Evolutionary conservation across 1,139 yeast genomes (phyloP), one percentile per base, ranked within the genome.

Genomic region (Pneumocystis sp.): DNA sequence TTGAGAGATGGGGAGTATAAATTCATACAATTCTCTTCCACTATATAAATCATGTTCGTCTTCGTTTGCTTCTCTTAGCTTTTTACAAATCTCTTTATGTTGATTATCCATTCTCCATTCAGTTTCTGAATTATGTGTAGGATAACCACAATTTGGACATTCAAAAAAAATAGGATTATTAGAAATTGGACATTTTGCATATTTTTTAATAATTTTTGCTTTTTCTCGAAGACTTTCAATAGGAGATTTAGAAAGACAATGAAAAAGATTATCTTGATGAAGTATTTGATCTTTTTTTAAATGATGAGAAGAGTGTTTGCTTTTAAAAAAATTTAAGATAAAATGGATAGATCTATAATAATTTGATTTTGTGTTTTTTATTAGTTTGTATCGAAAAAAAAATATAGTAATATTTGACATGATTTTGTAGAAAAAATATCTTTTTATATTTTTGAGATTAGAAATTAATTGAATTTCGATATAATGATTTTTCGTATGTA

Each of bases 21-120:
- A 90, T 76, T 93, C 98, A 42, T 96, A 96, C 77, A 93, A 91
- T 65, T 86, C 87, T 72, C 97, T 83, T 0, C 97, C 97, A 60
- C 95, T 86, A 74, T 97, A 83, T 71, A 93, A 79, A 76, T 93
- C 98, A 74, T 93, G 97, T 76, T 93, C 98, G 75, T 86, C 93
- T 67, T 89, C 84, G 75, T 93, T 93, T 63, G 89, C 97, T 76
- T 87, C 87, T 73, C 85, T 85, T 78, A 93, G 81, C 64, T 83
- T 76, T 72, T 89, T 89, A 75, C 86, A 87, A 68, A 80, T 83
- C 63, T 83, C 74, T 34, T 78, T 74, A 74, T 91, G 91, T 44
- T 82, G 84, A 17, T 74, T 78, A 74, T 93, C 98, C 64, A 79
- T 77, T 72, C 85, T 85, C 96, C 97, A 93, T 1, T 96, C 97